Percentiles rank a stretch among this genome's conserved stretches.
Conservation (phyloP, 345 rosid genomes). For the Gossypium mustelinum region DNA sequence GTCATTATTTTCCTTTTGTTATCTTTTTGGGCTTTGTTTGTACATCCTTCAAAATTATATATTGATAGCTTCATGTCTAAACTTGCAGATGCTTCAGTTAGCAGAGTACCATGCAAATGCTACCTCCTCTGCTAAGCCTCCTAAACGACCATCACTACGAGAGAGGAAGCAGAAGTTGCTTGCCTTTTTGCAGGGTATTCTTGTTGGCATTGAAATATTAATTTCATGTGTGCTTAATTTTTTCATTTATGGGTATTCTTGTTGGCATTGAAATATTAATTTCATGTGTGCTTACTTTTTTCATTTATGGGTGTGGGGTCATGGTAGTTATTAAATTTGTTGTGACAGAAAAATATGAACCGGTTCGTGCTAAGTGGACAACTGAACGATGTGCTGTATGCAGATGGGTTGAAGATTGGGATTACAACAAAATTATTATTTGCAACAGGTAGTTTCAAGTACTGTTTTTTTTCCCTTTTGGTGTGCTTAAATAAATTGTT, state of each 20-base stretch:
- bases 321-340: slow-evolving; percentile 14
- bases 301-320: slow-evolving; percentile 16
- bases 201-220: slow-evolving; percentile 11
- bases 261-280: slow-evolving; percentile 5
- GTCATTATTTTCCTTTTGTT: slow-evolving; percentile 1
- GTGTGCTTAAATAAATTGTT: neutral
- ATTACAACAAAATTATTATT: slow-evolving; percentile 94
- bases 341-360: slow-evolving; percentile 64
- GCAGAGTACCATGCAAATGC: slow-evolving; percentile 80
- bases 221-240: neutral
- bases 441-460: slow-evolving; percentile 70
- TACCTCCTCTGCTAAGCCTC: slow-evolving; percentile 47
- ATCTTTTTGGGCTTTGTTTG: slow-evolving; percentile 1
- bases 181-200: slow-evolving; percentile 66
- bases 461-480: neutral
- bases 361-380: slow-evolving; percentile 83
- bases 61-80: slow-evolving; percentile 19
- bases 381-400: slow-evolving; percentile 97
- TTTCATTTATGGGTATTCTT: slow-evolving; percentile 20
- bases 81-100: slow-evolving; percentile 79
- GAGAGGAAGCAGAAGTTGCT: slow-evolving; percentile 78
- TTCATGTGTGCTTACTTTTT: slow-evolving; percentile 2
- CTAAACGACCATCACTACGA: slow-evolving; percentile 66
- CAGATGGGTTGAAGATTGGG: slow-evolving; percentile 99
- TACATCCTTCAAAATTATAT: neutral